Evolutionary conservation across 73 alveolate species (phyloP), one percentile per base, ranked within the genome.

Genomic region (Stentor roeselii): DNA sequence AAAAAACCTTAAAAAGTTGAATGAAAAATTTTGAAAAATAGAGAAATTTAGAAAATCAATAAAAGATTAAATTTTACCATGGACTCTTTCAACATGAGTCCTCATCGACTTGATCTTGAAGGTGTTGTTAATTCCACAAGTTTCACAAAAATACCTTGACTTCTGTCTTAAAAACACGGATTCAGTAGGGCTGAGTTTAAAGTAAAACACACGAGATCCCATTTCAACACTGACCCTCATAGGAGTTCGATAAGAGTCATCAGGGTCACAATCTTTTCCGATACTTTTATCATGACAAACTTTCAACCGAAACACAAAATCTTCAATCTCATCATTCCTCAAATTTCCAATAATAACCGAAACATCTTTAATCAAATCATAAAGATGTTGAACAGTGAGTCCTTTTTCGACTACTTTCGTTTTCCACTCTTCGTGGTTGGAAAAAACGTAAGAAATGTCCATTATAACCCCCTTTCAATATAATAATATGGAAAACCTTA

Each of bases 401-500:
- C 67, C 67, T 11, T 11, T 50, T 11, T 50, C 21, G 21, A 50
- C 30, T 11, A 50, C 67, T 50, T 50, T 50, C 21, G 6, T 21
- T 11, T 11, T 50, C 67, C 67, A 50, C 6, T 11, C 67, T 11
- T 50, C 21, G 30, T 50, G 30, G 21, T 50, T 50, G 21, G 67
- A 11, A 50, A 50, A 50, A 6, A 50, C 67, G 21, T 50, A 21
- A 50, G 67, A 6, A 11, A 50, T 11, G 21, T 50, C 67, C 67
- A 50, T 50, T n/a, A n/a, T n/a, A n/a, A n/a, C n/a, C n/a, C n/a
- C n/a, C n/a, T n/a, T n/a, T n/a, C n/a, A n/a, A n/a, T n/a, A n/a
- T 50, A 50, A 50, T 50, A 50, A 11, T 50, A 67, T 67, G 80
- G 80, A 67, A 67, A 67, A 32, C 37, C 27, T 67, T 30, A 21